These are phyloP conservation scores for Tolypocladium ophioglossoides DNA, from an alignment of 2,329 filamentous ascomycete species.

Conservation along the genomic window DNA sequence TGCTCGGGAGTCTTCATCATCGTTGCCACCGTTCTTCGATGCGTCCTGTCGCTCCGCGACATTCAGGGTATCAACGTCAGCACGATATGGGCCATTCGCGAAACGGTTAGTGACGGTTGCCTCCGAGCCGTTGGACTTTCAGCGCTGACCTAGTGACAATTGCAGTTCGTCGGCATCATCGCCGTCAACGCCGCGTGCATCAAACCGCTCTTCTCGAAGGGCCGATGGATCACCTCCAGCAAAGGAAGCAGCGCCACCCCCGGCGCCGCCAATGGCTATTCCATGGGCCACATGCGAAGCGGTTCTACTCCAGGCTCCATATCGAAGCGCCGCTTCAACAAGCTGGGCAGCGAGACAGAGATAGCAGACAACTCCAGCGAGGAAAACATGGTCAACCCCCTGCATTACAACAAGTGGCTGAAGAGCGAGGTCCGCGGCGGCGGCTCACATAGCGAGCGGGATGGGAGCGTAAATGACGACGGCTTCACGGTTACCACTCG, in stretches of 20 bases:
- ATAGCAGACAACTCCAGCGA: slow-evolving; percentile 19
- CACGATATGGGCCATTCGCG: slow-evolving; percentile 32
- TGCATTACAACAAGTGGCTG: not conserved
- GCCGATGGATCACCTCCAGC: slow-evolving; percentile 21
- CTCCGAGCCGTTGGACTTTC: not conserved
- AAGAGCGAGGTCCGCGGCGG: not conserved
- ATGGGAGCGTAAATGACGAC: not conserved
- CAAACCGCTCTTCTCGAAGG: slow-evolving; percentile 25
- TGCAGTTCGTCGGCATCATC: slow-evolving; percentile 32
- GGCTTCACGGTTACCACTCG: not conserved
- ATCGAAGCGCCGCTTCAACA: not conserved
- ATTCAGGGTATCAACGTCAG: slow-evolving; percentile 25
- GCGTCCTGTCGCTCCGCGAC: slow-evolving; percentile 23
- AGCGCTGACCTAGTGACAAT: not conserved
- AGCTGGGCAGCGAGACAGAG: slow-evolving; percentile 9
- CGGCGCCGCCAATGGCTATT: slow-evolving; percentile 3
- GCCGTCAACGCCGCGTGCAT: slow-evolving; percentile 30
- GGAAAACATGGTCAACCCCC: slow-evolving; percentile 16
- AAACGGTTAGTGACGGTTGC: slow-evolving; percentile 19
- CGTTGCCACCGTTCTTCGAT: slow-evolving; percentile 29
- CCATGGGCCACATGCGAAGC: slow-evolving; percentile 14
- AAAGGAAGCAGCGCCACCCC: slow-evolving; percentile 17
- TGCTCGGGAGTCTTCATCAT: slow-evolving; percentile 34
- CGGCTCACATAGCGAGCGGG: not conserved
- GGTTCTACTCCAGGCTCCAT: not conserved